These are phyloP conservation scores for Aspergillus wentii DNA, from an alignment of 495 filamentous ascomycete species.

Conservation along the genomic window DNA sequence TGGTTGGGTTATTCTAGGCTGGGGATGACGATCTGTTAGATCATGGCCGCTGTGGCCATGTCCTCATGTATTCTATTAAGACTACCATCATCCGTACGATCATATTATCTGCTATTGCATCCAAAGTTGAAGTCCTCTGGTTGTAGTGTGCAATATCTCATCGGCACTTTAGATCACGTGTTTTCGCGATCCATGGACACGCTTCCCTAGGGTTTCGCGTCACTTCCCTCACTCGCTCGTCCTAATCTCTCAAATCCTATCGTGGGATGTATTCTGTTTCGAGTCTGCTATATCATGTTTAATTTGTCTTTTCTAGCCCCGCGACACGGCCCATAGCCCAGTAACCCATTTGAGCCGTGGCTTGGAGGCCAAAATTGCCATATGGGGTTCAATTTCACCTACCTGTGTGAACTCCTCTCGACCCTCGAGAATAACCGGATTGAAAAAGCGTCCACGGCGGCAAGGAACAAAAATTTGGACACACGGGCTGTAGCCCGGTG, in stretches of 20 bases:
- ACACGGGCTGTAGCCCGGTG: constrained; percentile 47
- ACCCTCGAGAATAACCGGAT: constrained; percentile 42
- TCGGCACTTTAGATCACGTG: constrained; percentile 25
- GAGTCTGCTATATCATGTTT: too few relatives aligned
- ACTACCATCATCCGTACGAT: background rate
- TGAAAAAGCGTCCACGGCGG: constrained; percentile 29
- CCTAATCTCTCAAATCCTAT: too few relatives aligned
- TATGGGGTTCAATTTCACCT: constrained; percentile 61
- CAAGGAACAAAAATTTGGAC: constrained; percentile 25
- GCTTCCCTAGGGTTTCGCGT: constrained; percentile 13
- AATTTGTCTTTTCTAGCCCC: too few relatives aligned
- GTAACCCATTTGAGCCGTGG: too few relatives aligned
- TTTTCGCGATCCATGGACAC: constrained; percentile 32
- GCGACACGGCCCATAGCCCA: too few relatives aligned
- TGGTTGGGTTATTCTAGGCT: constrained; percentile 14
- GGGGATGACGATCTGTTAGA: constrained; percentile 7
- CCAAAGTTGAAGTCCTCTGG: too few relatives aligned
- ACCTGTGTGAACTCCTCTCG: constrained; percentile 58
- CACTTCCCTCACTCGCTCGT: background rate
- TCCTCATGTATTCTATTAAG: constrained; percentile 17
- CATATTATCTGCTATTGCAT: background rate
- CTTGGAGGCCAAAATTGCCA: background rate
- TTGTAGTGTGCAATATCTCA: background rate
- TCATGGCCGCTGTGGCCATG: constrained; percentile 3
- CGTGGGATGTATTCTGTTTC: too few relatives aligned